Base-by-base conservation (phyloP, 768 basidiomycete genomes). In the Amanita muscaria region DNA sequence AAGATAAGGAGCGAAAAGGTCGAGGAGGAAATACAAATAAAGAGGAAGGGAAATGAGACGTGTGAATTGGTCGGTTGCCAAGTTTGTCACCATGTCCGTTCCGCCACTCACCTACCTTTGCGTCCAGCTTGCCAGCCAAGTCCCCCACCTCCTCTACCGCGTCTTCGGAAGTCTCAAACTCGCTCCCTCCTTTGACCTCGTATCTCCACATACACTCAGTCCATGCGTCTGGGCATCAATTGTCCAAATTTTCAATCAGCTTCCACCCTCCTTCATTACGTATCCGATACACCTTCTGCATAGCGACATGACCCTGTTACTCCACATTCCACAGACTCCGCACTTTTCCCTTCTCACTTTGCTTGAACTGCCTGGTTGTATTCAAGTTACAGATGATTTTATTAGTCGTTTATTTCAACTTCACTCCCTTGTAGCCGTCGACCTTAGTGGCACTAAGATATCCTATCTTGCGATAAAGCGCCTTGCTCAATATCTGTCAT, bases 281-380 rank as follows among this genome's bases (percentile, higher is more conserved):
- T 75, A 73, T 56, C 49, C 58, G 15, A 56, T 83, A 12, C 72
- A 79, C 3, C 72, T 86, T 22, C 62, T 69, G 1, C 77, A 85
- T 53, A 54, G 54, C 5, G 67, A 77, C 49, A 60, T 82, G 0
- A 73, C 73, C 2, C 61, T 75, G 11, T 70, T 87, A 10, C 83
- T 84, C 50, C 50, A 50, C 12, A 73, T 87, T 32, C 69, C 72
- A 1, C 62, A 69, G 34, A 76, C 79, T 0, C 53, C 67, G 2
- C 54, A 72, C 18, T 88, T 85, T 56, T 67, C 82, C 2, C 67
- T 88, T 24, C 49, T 88, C 42, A 82, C 84, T 4, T 56, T 84
- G 9, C 59, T 89, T 18, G 69, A 82, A 37, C 63, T 88, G 7
- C 68, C 75, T 3, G 59, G 66, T 4, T 81, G 80, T 51, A 43